Evolutionary conservation across 2,329 filamentous ascomycete genomes (phyloP).

Genomic region (Atkinsonella texensis): DNA sequence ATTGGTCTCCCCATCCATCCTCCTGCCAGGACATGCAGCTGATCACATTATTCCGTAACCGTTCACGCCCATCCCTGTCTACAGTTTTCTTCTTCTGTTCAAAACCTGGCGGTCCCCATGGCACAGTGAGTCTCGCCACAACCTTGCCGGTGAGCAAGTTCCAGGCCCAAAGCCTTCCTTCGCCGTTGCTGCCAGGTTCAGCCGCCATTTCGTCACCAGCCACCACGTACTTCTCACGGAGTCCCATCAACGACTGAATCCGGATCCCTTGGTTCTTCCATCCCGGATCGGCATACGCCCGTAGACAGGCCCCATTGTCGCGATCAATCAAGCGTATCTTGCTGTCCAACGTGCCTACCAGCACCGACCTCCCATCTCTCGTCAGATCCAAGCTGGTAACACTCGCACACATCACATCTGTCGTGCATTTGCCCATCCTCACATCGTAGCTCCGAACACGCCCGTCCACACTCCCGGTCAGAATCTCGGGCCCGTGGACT

Average conservation of each 20-base stretch:
- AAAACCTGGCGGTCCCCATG: slow-evolving; percentile 41
- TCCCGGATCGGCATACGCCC: slow-evolving; percentile 49
- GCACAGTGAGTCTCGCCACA: slow-evolving; percentile 47
- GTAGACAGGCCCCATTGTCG: slow-evolving; percentile 57
- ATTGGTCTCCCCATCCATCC: slow-evolving; percentile 50
- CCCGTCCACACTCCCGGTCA: slow-evolving; percentile 75
- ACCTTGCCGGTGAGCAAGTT: slow-evolving; percentile 66
- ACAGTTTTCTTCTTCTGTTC: slow-evolving; percentile 39
- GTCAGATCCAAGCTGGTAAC: slow-evolving; percentile 69
- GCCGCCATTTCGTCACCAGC: slow-evolving; percentile 60
- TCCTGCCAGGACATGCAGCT: slow-evolving; percentile 54
- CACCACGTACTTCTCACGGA: slow-evolving; percentile 64
- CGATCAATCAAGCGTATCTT: slow-evolving; percentile 73
- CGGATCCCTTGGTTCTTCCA: slow-evolving; percentile 58
- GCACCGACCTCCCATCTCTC: slow-evolving; percentile 58
- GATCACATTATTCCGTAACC: slow-evolving; percentile 45
- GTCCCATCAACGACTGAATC: slow-evolving; percentile 64
- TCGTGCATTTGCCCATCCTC: slow-evolving; percentile 56
- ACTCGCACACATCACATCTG: slow-evolving; percentile 55
- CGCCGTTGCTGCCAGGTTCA: slow-evolving; percentile 18
- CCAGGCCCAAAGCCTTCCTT: slow-evolving; percentile 67
- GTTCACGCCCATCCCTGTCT: slow-evolving; percentile 48
- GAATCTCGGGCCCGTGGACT: slow-evolving; percentile 43
- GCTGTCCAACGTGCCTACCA: slow-evolving; percentile 67
- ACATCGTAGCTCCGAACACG: slow-evolving; percentile 73